These are phyloP conservation scores for Colletotrichum karsti DNA, from an alignment of 2,329 filamentous ascomycete genomes.

Conservation along the genomic window DNA sequence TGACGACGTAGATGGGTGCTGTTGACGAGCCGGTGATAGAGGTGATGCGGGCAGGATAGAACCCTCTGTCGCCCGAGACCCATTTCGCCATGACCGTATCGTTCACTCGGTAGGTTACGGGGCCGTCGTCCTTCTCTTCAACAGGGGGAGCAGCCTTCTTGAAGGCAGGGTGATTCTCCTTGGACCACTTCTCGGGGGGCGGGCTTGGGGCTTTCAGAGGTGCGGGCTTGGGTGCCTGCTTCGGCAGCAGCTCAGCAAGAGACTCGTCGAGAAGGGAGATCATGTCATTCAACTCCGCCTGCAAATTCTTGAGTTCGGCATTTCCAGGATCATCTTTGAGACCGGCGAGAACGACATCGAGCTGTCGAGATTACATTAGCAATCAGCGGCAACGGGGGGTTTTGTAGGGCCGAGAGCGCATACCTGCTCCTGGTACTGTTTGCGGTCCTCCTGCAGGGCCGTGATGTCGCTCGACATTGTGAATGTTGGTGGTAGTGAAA, in stretches of 20 bases:
- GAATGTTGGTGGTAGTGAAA: neutral
- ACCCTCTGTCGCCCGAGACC: slow-evolving; percentile 86
- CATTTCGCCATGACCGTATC: slow-evolving; percentile 92
- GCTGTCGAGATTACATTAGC: slow-evolving; percentile 53
- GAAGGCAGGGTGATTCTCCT: slow-evolving; percentile 82
- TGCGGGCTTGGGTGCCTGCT: slow-evolving; percentile 52
- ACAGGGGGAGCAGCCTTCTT: slow-evolving; percentile 57
- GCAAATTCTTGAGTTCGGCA: slow-evolving; percentile 78
- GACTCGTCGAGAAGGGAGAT: slow-evolving; percentile 82
- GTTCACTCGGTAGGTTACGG: slow-evolving; percentile 80
- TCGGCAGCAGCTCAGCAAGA: slow-evolving; percentile 81
- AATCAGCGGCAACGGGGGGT: neutral
- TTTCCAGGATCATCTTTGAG: slow-evolving; percentile 85
- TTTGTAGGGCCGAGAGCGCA: slow-evolving; percentile 28
- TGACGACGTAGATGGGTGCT: slow-evolving; percentile 92
- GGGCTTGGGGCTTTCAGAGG: slow-evolving; percentile 53
- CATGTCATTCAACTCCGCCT: slow-evolving; percentile 82
- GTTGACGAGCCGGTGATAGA: slow-evolving; percentile 93
- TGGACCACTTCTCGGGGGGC: slow-evolving; percentile 77
- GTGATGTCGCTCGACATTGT: slow-evolving; percentile 41
- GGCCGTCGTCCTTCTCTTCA: slow-evolving; percentile 64
- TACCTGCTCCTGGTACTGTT: slow-evolving; percentile 66
- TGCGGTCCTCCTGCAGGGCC: slow-evolving; percentile 60
- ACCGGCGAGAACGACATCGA: slow-evolving; percentile 80
- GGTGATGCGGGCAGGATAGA: slow-evolving; percentile 92